Base-by-base conservation (phyloP, 2,329 filamentous ascomycete species). In the Malbranchea cinnamomea region DNA sequence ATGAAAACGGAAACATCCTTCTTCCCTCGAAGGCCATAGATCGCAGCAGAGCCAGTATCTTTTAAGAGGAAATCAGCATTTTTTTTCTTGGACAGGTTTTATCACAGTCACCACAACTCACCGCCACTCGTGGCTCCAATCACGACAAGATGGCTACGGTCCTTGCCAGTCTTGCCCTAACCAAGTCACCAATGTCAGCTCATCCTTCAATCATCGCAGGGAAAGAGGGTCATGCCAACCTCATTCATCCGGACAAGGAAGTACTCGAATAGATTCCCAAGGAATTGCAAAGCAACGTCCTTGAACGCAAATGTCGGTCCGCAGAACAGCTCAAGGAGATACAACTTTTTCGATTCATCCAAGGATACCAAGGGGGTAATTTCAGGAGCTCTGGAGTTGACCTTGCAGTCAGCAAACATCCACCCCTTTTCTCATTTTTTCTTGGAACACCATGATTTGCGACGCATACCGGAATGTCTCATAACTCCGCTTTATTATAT, bases 1-100 rank as follows among this genome's bases (percentile, higher is more conserved):
- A 98, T 95, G 61, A 92, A 89, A 31, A 95, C 81, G 0, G 83
- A 91, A 10, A 94, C 81, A 65, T 98, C 89, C 59, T 92, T 85
- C 72, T 95, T 95, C 32, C 85, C 84, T 29, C 85, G 66, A 32
- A 98, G 67, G 33, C 89, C 89, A 50, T 95, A 94, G 44, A 98
- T 95, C 41, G 89, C 89, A 7, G 87, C 87, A 16, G 83, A 93
- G 14, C 87, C 87, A 16, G 87, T 95, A 52, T 67, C 37, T 36
- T 13, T 12, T 31, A 13, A 15, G 50, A 5, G 31, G 7, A 9
- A 20, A 20, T 33, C 13, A 26, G 12, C 21, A 31, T 30, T 28
- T 10, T 8, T 18, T 19, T 14, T 8, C 6, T 5, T n/a, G 7
- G 10, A 9, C n/a, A 8, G 6, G 17, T 13, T 11, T 11, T 13